Evolutionary conservation across 352 stramenopile species (phyloP).

Genomic region (Aphanomyces cochlioides): DNA sequence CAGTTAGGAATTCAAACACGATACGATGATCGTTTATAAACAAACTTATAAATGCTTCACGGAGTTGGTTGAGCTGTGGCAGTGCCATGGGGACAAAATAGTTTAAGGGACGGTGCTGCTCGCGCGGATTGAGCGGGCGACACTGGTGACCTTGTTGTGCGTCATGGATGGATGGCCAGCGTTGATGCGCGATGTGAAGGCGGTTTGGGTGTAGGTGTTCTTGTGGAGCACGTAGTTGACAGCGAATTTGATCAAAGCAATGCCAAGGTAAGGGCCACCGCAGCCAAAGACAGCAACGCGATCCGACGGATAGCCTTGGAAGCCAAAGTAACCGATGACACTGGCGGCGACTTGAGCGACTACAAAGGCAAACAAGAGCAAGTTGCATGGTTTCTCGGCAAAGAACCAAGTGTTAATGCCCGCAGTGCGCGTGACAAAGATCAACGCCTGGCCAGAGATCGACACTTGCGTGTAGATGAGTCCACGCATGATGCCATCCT

Average conservation of each 20-base stretch:
- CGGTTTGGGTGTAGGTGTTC: constrained; percentile 53
- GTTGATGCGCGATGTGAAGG: constrained; percentile 74
- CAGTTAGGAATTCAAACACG: too few species aligned
- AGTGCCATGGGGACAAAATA: not conserved
- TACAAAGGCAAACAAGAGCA: too few species aligned
- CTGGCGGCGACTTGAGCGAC: too few species aligned
- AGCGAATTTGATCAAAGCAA: constrained; percentile 64
- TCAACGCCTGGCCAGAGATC: too few species aligned
- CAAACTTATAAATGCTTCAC: too few species aligned
- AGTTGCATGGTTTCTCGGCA: too few species aligned
- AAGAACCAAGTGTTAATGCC: too few species aligned
- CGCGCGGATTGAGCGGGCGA: constrained; percentile 60
- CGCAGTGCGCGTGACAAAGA: too few species aligned
- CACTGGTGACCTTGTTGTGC: constrained; percentile 55
- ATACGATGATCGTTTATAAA: too few species aligned
- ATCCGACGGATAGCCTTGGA: constrained; percentile 57
- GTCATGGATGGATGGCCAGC: constrained; percentile 61
- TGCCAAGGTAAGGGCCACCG: constrained; percentile 57
- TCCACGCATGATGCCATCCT: too few species aligned
- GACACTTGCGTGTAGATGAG: too few species aligned
- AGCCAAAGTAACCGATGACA: constrained; percentile 63
- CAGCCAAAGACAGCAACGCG: constrained; percentile 63
- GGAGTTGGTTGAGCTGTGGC: not conserved
- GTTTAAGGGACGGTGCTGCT: constrained; percentile 31
- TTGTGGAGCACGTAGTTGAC: constrained; percentile 66